Conservation (phyloP, 768 basidiomycete species). For the Podaxis mareebaensis region DNA sequence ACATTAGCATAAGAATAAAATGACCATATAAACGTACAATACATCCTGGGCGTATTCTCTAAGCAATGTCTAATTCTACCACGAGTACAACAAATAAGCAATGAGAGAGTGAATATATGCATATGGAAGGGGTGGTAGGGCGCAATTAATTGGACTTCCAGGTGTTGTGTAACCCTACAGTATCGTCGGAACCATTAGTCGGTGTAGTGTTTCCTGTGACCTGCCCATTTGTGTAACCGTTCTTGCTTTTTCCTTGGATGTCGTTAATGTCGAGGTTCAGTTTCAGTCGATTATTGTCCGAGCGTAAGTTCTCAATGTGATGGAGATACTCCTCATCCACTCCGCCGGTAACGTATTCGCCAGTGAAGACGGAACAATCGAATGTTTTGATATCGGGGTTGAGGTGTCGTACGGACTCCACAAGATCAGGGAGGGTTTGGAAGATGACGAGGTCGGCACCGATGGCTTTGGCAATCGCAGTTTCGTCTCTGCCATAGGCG, state of each 20-base stretch:
- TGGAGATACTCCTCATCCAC: constrained; percentile 82
- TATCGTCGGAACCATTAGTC: constrained; percentile 62
- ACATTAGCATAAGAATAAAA: constrained; percentile 11
- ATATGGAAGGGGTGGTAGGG: not conserved
- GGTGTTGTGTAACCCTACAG: constrained; percentile 77
- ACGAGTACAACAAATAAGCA: not conserved
- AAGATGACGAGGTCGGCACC: constrained; percentile 96
- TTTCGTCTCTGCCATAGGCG: constrained; percentile 71
- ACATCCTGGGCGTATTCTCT: not conserved
- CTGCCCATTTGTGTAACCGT: constrained; percentile 20
- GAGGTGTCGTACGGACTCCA: constrained; percentile 81
- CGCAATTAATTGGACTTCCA: constrained; percentile 26
- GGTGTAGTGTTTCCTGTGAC: constrained; percentile 39
- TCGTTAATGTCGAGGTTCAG: constrained; percentile 31
- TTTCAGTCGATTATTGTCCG: constrained; percentile 77
- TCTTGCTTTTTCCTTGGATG: constrained; percentile 35
- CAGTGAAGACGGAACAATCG: constrained; percentile 98
- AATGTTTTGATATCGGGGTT: constrained; percentile 77
- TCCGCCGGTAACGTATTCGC: constrained; percentile 94
- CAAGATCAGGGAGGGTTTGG: constrained; percentile 88
- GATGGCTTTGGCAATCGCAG: constrained; percentile 76
- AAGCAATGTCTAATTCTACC: constrained; percentile 5
- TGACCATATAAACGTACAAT: constrained; percentile 15
- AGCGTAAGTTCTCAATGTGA: constrained; percentile 72
- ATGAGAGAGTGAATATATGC: not conserved